Base-by-base conservation (phyloP, 2,329 filamentous ascomycete species). In the Microsporum ferrugineum region DNA sequence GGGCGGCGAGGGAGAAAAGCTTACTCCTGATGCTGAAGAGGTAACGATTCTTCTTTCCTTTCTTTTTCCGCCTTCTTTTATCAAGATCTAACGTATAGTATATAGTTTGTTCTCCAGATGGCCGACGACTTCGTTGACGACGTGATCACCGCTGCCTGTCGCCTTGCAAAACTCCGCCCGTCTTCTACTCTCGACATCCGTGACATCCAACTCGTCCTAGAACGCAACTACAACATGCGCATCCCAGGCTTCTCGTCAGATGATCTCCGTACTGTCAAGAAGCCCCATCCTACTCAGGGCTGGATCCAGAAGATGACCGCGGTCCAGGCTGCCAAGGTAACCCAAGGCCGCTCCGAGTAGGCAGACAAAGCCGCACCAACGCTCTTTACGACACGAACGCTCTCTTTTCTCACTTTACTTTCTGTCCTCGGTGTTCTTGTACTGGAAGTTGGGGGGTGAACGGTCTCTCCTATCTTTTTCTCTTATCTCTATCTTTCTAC, bases 261-360 rank as follows among this genome's bases (percentile, higher is more conserved):
- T 71, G 94, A 99, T 76, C 83, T 96, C 63, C 86, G 94, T 61
- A 96, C 91, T 0, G 92, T 97, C 34, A 87, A 91, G 72, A 96
- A 96, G 79, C 88, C 95, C 59, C 88, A 94, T 72, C 94, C 94
- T 1, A 86, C 90, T 23, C 79, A 87, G 14, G 88, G 85, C 27
- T 99, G 94, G 91, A 92, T 94, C 64, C 87, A 88, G 66, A 99
- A 99, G 80, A 95, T 99, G 87, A 92, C 91, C 69, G 92, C 94
- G 29, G 88, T 99, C 14, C 91, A 96, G 76, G 92, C 91, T 1
- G 90, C 91, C 55, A 97, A 97, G 79, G 91, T 77, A 27, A 78
- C 76, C 2, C 75, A 77, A 63, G 76, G 76, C 2, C 75, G 74
- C 58, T 66, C 70, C 34, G 76, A 77, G 63, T 76, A 67, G 39